phyloP scores from a whole-genome alignment of 495 filamentous ascomycete species.

The Penicillium pancosmium region DNA sequence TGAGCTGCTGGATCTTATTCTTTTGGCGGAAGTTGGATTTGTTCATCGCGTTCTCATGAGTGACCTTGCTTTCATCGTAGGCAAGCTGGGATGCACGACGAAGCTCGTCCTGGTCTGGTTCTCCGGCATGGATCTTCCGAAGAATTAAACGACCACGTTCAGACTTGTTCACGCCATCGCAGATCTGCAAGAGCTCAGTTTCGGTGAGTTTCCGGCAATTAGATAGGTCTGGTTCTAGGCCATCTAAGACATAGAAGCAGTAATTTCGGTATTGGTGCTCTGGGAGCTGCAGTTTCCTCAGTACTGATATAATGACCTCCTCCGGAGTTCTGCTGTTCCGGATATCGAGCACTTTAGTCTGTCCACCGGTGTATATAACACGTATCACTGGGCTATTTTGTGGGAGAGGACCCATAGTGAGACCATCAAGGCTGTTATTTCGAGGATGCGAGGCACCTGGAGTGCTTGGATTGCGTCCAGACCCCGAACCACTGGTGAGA shows the following conservation, averaged over 20 bases:
- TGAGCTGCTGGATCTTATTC: slow-evolving; percentile 77
- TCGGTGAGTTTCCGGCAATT: slow-evolving; percentile 80
- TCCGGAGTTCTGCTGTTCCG: slow-evolving; percentile 87
- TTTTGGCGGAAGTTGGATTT: slow-evolving; percentile 67
- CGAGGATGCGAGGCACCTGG: slow-evolving; percentile 52
- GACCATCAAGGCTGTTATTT: slow-evolving; percentile 75
- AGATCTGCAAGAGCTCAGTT: slow-evolving; percentile 82
- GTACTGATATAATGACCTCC: slow-evolving; percentile 81
- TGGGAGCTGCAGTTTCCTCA: slow-evolving; percentile 77
- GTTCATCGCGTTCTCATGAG: slow-evolving; percentile 65
- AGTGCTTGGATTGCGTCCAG: slow-evolving; percentile 49
- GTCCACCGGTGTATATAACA: slow-evolving; percentile 88
- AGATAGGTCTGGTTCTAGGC: slow-evolving; percentile 75
- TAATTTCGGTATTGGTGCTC: slow-evolving; percentile 79
- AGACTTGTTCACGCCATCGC: slow-evolving; percentile 57
- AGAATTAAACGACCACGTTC: slow-evolving; percentile 91
- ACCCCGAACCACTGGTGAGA: slow-evolving; percentile 52
- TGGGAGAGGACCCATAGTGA: slow-evolving; percentile 79
- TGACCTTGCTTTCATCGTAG: slow-evolving; percentile 74
- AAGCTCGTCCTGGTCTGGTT: slow-evolving; percentile 80
- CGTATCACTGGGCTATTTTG: slow-evolving; percentile 80
- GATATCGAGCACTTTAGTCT: slow-evolving; percentile 88
- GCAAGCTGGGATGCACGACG: slow-evolving; percentile 81
- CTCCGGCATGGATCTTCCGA: slow-evolving; percentile 81
- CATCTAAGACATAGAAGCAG: slow-evolving; percentile 82